A percentile compares a stretch with the other conserved stretches of the same genome.
Conservation (phyloP, 2,329 filamentous ascomycete genomes). For the Neonectria punicea region DNA sequence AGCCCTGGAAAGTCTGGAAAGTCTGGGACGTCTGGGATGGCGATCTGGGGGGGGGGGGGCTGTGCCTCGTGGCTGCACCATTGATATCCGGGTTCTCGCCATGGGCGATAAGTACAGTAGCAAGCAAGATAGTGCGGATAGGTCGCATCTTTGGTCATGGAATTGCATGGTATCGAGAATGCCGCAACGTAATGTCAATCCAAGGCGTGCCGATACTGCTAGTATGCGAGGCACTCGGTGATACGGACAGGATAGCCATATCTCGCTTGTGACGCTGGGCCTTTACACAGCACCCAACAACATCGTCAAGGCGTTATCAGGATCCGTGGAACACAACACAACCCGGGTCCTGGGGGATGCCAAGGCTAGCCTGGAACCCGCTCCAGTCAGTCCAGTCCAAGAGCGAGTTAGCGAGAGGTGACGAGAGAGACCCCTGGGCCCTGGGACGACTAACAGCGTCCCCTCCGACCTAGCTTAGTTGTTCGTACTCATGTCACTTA, state of each 20-base stretch:
- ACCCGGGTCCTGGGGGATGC: conserved; percentile 11
- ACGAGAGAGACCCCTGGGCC: conserved; percentile 31
- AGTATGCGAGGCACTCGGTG: conserved; percentile 3
- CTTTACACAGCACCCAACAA: background rate
- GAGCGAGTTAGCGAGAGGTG: conserved; percentile 26
- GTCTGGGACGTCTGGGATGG: conserved; percentile 12
- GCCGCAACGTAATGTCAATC: conserved; percentile 22
- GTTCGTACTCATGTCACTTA: conserved; percentile 2
- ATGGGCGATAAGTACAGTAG: background rate
- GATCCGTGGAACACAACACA: conserved; percentile 4
- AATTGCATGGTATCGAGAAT: conserved; percentile 18
- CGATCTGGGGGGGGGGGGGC: conserved; percentile 10
- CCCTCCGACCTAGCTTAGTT: background rate
- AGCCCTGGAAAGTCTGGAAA: background rate
- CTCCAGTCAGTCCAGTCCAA: conserved; percentile 13
- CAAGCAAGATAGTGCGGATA: conserved; percentile 1
- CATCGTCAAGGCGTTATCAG: conserved; percentile 24
- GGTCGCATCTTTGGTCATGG: conserved; percentile 19
- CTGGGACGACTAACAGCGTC: conserved; percentile 20
- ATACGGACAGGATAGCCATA: conserved; percentile 19
- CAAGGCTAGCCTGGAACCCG: conserved; percentile 14
- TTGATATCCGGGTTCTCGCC: conserved; percentile 15
- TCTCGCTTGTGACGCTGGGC: conserved; percentile 8
- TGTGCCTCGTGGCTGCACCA: conserved; percentile 22
- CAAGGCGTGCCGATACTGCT: background rate